These are phyloP conservation scores for Starmerella apis DNA, from an alignment of 805 yeast genomes.

Conservation along the genomic window DNA sequence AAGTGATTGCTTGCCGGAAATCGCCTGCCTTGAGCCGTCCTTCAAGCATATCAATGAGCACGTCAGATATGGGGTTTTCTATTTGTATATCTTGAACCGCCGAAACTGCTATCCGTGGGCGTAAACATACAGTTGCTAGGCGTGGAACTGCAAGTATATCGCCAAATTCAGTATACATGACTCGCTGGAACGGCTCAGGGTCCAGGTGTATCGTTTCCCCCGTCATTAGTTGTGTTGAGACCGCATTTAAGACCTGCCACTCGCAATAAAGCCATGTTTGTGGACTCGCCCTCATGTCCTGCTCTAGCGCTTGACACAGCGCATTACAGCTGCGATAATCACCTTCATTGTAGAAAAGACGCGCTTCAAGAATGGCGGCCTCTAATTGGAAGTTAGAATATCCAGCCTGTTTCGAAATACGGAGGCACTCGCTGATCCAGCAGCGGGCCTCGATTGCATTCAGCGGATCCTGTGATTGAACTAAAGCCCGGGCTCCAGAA, in stretches of 20 bases:
- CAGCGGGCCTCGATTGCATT: conserved; percentile 2
- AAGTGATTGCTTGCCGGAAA: not conserved
- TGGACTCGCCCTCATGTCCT: not conserved
- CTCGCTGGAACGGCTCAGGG: not conserved
- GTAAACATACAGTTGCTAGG: not conserved
- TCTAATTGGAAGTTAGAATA: conserved; percentile 1
- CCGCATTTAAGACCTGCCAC: conserved; percentile 4
- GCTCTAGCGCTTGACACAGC: conserved; percentile 4
- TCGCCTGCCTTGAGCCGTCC: not conserved
- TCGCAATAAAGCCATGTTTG: not conserved
- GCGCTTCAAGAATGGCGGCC: conserved; percentile 7
- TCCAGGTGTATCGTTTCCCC: not conserved
- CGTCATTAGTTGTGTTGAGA: not conserved
- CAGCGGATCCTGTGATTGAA: conserved; percentile 3
- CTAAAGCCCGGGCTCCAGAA: conserved; percentile 1
- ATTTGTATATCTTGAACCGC: not conserved
- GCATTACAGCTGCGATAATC: not conserved
- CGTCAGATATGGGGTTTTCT: not conserved
- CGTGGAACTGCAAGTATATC: not conserved
- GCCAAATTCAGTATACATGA: conserved; percentile 12
- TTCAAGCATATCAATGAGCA: not conserved
- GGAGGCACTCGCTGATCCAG: conserved; percentile 1
- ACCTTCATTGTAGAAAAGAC: not conserved
- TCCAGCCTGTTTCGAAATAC: not conserved
- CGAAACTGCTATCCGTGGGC: not conserved